Conservation (phyloP, 1,139 yeast genomes). For the Arxiozyma slooffiae region DNA sequence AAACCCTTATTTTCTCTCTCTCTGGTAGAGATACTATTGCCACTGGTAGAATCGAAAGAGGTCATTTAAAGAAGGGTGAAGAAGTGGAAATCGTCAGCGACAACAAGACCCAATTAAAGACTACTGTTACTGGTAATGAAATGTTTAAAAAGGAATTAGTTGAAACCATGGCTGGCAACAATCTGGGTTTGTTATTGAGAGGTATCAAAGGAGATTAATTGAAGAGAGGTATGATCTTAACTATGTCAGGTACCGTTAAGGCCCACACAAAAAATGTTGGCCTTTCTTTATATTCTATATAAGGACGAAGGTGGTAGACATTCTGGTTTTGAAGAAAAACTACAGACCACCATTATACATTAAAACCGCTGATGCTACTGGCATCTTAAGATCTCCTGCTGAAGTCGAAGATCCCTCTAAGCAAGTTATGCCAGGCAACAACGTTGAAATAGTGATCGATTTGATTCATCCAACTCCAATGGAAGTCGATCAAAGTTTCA, state of each 20-base stretch:
- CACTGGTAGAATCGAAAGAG: slow-evolving; percentile 98
- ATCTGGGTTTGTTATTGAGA: slow-evolving; percentile 94
- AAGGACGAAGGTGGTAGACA: slow-evolving; percentile 99
- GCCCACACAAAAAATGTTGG: slow-evolving; percentile 91
- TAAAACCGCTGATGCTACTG: slow-evolving; percentile 94
- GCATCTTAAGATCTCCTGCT: slow-evolving; percentile 82
- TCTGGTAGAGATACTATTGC: slow-evolving; percentile 99
- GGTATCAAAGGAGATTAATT: slow-evolving; percentile 98
- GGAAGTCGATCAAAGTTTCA: slow-evolving; percentile 96
- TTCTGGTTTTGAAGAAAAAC: slow-evolving; percentile 91
- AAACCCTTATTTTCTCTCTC: slow-evolving; percentile 95
- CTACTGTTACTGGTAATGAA: slow-evolving; percentile 96
- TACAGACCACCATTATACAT: slow-evolving; percentile 97
- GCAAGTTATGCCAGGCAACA: slow-evolving; percentile 97
- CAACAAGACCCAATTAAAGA: slow-evolving; percentile 78
- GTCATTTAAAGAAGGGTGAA: slow-evolving; percentile 93
- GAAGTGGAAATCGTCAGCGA: slow-evolving; percentile 94
- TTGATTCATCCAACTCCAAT: slow-evolving; percentile 87
- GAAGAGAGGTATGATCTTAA: slow-evolving; percentile 94
- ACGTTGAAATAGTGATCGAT: slow-evolving; percentile 90
- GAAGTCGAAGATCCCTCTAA: slow-evolving; percentile 77
- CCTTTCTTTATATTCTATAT: slow-evolving; percentile 83
- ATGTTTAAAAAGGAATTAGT: slow-evolving; percentile 98
- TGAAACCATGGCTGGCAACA: slow-evolving; percentile 97
- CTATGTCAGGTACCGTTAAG: slow-evolving; percentile 85